Percentiles rank a stretch among this genome's conserved stretches.
phyloP scores from a whole-genome alignment of 2,329 filamentous ascomycete species.

The Aspergillus amoenus region DNA sequence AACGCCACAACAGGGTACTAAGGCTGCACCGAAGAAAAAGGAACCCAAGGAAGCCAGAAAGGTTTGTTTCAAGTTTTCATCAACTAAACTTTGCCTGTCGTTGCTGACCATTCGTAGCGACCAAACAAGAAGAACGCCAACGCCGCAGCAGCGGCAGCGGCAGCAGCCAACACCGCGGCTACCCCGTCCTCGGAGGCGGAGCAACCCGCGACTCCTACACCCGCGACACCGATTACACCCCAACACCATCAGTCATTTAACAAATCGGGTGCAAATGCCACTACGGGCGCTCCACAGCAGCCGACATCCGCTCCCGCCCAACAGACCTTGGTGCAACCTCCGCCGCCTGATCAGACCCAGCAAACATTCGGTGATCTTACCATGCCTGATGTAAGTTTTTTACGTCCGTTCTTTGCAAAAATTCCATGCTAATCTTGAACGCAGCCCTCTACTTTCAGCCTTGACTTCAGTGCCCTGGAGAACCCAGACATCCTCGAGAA shows the following conservation, averaged over 20 bases:
- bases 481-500: conserved; percentile 50
- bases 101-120: conserved; percentile 33
- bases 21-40: conserved; percentile 61
- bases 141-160: conserved; percentile 25
- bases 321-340: conserved; percentile 35
- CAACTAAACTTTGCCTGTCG: conserved; percentile 5
- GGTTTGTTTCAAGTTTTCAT: conserved; percentile 36
- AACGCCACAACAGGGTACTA: conserved; percentile 61
- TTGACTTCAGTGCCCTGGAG: conserved; percentile 48
- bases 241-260: conserved; percentile 47
- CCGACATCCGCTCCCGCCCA: conserved; percentile 38
- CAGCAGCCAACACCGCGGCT: conserved; percentile 41
- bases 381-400: conserved; percentile 38
- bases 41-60: conserved; percentile 52
- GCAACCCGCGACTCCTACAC: conserved; percentile 49
- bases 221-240: conserved; percentile 50
- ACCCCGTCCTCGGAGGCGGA: conserved; percentile 48
- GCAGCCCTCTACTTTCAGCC: conserved; percentile 36
- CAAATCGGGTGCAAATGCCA: conserved; percentile 39
- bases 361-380: conserved; percentile 34
- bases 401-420: neutral
- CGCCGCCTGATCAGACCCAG: conserved; percentile 33
- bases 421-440: conserved; percentile 16
- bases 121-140: conserved; percentile 42
- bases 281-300: conserved; percentile 32